Percentiles rank a stretch among this genome's conserved stretches.
phyloP scores from a whole-genome alignment of 2,329 filamentous ascomycete species.

The Diplodia mutila region DNA sequence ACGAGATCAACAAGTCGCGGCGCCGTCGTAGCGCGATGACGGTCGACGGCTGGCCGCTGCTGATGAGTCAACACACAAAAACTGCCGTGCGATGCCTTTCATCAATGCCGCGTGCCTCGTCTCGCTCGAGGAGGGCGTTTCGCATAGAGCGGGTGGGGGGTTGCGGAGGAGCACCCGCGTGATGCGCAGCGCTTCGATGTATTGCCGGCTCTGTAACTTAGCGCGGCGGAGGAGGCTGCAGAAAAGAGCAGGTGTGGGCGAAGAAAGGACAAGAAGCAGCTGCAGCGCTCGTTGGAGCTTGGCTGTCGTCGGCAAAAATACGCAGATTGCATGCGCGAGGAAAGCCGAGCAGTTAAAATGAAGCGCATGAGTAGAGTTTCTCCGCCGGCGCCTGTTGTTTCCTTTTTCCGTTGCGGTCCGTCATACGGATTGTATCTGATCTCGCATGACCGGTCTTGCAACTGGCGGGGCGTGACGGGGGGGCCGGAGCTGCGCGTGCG shows the following conservation, averaged over 20 bases:
- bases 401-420: neutral
- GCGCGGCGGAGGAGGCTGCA: neutral
- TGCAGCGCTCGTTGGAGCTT: neutral
- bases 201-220: neutral
- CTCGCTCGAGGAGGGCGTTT: neutral
- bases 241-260: slow-evolving; percentile 6
- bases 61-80: neutral
- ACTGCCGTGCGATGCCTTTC: neutral
- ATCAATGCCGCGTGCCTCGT: neutral
- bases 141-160: neutral
- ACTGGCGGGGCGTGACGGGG: neutral
- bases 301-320: neutral
- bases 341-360: neutral
- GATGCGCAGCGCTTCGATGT: slow-evolving; percentile 2
- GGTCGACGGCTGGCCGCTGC: neutral
- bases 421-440: neutral
- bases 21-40: neutral
- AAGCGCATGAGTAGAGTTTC: slow-evolving; percentile 5
- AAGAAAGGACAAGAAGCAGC: neutral
- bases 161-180: neutral
- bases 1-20: too few relatives aligned
- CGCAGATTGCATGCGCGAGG: neutral
- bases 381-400: neutral
- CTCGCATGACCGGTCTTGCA: neutral
- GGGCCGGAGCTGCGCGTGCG: neutral